These are phyloP conservation scores for Mentha longifolia DNA, from an alignment of 257 asterid species.

Conservation along the genomic window DNA sequence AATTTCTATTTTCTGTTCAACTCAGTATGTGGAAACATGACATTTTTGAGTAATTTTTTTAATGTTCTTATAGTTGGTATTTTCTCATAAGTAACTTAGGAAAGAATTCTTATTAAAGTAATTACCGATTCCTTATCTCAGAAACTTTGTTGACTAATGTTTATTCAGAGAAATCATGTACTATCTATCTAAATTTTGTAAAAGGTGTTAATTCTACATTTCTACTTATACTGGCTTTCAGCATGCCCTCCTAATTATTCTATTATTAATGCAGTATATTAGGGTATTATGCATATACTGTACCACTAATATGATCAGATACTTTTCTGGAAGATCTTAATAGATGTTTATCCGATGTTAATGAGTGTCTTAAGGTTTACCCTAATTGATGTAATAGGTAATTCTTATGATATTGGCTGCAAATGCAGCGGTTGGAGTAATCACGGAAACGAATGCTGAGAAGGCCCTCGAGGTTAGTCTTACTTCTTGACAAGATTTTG, in stretches of 20 bases:
- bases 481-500: constrained; percentile 26
- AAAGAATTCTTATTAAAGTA: not conserved
- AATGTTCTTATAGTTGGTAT: no score
- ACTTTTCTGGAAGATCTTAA: constrained; percentile 4
- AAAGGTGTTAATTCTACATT: not conserved
- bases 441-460: constrained; percentile 98
- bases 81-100: no score
- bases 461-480: constrained; percentile 95
- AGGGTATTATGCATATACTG: not conserved
- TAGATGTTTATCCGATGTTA: constrained; percentile 25
- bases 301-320: not conserved
- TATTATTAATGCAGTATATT: not conserved
- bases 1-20: not conserved
- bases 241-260: not conserved
- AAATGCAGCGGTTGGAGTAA: constrained; percentile 98
- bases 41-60: not conserved
- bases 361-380: constrained; percentile 20
- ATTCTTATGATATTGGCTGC: constrained; percentile 99
- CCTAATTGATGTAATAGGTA: constrained; percentile 53
- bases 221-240: not conserved
- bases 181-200: not conserved
- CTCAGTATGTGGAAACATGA: not conserved
- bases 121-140: not conserved
- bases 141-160: not conserved
- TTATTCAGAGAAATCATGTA: not conserved